Base-by-base conservation (phyloP, 805 yeast genomes). In the Komagataella mondaviorum region DNA sequence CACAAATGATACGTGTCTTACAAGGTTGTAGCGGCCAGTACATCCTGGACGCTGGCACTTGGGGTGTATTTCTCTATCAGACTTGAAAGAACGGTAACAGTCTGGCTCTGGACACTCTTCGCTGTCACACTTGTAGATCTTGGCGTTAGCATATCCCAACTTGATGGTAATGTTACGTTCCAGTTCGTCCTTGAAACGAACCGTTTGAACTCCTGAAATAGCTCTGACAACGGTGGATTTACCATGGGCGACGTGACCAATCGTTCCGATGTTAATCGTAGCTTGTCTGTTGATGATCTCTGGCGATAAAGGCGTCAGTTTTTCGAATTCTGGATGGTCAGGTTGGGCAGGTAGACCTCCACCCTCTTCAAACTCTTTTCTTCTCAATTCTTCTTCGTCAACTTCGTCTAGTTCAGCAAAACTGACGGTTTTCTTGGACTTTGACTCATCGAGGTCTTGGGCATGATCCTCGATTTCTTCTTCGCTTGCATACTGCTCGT, bases 221-320 rank as follows among this genome's bases (percentile, higher is more conserved):
- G 98, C 98, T 60, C 97, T 97, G 54, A 97, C 93, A 64, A 91
- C 81, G 50, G 98, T 90, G 59, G 98, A 89, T 73, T 91, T 91
- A 72, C 99, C 99, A 73, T 93, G 98, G 71, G 93, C 99, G 59
- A 91, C 98, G 69, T 91, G 99, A 59, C 99, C 99, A 66, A 91
- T 91, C 64, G 98, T 91, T 71, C 99, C 99, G 64, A 93, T 93
- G 70, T 93, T 93, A 66, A 93, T 88, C 49, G 99, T 93, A 55
- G 99, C 99, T 74, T 93, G 99, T 78, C 99, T 86, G 69, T 87
- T 88, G 71, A 93, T 93, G 65, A 93, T 95, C 64, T 90, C 99
- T 51, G 96, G 93, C 6, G 95, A 84, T 55, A 88, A 73, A 39
- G 99, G 97, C 48, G 91, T 87, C 71, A 93, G 71, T 57, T 71